These are phyloP conservation scores for Lactarius vividus DNA, from an alignment of 768 basidiomycete genomes.

Conservation along the genomic window DNA sequence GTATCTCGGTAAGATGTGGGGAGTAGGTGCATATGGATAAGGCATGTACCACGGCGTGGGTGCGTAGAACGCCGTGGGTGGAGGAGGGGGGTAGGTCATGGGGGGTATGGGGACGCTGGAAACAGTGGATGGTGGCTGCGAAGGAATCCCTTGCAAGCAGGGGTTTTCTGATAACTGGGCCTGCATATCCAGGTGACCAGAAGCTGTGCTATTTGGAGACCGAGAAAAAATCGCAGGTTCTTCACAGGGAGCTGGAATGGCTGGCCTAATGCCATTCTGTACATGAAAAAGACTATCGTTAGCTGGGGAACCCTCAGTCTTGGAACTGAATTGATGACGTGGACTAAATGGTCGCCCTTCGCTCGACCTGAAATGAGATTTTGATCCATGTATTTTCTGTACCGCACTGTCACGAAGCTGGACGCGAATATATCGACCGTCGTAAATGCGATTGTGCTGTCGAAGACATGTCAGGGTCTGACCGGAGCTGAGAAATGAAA, in stretches of 20 bases:
- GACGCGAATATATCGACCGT: slow-evolving; percentile 71
- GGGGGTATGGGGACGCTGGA: slow-evolving; percentile 3
- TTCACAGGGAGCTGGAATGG: slow-evolving; percentile 5
- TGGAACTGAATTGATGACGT: slow-evolving; percentile 14
- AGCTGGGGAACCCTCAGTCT: slow-evolving; percentile 6
- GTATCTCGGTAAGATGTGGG: slow-evolving; percentile 42
- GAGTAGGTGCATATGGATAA: slow-evolving; percentile 36
- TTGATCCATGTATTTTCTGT: slow-evolving; percentile 31
- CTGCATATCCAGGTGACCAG: slow-evolving; percentile 5
- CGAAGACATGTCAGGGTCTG: slow-evolving; percentile 18
- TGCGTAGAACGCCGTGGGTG: slow-evolving; percentile 19
- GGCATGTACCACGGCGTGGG: slow-evolving; percentile 25
- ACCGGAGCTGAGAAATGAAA: background rate
- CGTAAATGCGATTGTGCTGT: slow-evolving; percentile 69
- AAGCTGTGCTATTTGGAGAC: slow-evolving; percentile 7
- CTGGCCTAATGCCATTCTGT: slow-evolving; percentile 1
- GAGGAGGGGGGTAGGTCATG: slow-evolving; percentile 16
- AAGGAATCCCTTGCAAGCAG: slow-evolving; percentile 9
- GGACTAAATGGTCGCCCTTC: slow-evolving; percentile 18
- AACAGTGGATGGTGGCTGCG: slow-evolving; percentile 9
- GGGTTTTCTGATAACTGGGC: slow-evolving; percentile 9
- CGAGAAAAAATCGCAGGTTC: background rate
- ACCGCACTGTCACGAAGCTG: slow-evolving; percentile 70
- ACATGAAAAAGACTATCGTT: background rate
- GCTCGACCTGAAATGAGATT: slow-evolving; percentile 32